A percentile compares a stretch with the other conserved stretches of the same genome.
These are phyloP conservation scores for Blumeria hordei DNA, from an alignment of 2,329 filamentous ascomycete species.

Conservation along the genomic window DNA sequence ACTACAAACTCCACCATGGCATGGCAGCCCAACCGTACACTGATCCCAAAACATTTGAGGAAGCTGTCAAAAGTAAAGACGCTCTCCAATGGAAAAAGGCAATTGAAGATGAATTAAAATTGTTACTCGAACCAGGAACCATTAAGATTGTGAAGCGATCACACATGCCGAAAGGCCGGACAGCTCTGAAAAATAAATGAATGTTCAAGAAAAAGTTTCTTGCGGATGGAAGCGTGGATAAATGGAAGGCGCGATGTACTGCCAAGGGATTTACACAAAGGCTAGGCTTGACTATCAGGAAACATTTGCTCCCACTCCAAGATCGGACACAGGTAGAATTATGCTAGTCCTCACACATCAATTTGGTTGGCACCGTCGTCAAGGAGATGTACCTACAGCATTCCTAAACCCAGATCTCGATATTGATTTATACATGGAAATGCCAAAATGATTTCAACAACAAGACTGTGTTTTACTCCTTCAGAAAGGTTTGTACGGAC, in stretches of 20 bases:
- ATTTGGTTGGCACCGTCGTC: no score
- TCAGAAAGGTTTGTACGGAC: not conserved
- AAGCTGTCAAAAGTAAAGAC: not conserved
- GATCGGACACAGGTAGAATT: no score
- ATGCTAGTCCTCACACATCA: no score
- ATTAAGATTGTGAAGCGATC: not conserved
- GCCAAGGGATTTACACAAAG: not conserved
- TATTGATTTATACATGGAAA: not conserved
- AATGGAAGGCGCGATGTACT: not conserved
- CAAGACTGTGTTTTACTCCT: not conserved
- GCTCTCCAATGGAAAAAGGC: not conserved
- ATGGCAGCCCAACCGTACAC: not conserved
- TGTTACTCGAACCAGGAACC: not conserved
- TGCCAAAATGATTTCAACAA: not conserved
- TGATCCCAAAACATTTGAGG: not conserved
- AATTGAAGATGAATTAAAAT: not conserved
- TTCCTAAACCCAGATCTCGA: no score
- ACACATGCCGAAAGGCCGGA: not conserved
- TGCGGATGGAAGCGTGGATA: not conserved
- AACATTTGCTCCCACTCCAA: not conserved
- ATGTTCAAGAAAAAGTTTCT: conserved; percentile 1
- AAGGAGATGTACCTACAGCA: no score
- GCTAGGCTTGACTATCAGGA: not conserved
- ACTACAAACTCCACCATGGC: not conserved
- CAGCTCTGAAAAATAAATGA: not conserved